Percentiles rank a stretch among this genome's conserved stretches.
Conservation (phyloP, 371 early-diverging fungal species). For the Lichtheimia corymbifera region DNA sequence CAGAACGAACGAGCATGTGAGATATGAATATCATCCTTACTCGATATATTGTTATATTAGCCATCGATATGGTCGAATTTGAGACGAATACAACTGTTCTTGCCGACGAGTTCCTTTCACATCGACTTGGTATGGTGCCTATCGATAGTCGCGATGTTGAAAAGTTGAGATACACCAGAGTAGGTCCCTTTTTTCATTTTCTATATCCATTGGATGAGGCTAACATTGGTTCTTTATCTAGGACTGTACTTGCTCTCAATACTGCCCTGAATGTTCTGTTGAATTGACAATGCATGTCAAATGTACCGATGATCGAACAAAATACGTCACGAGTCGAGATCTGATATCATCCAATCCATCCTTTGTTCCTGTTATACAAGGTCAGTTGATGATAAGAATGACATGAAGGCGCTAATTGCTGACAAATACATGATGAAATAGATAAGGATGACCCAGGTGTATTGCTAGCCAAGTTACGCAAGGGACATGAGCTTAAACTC, state of each 20-base stretch:
- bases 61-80: slow-evolving; percentile 98
- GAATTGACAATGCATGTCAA: slow-evolving; percentile 84
- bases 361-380: slow-evolving; percentile 77
- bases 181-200: slow-evolving; percentile 24
- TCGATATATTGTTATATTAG: slow-evolving; percentile 36
- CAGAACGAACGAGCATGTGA: neutral
- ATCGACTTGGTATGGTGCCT: slow-evolving; percentile 98
- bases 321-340: slow-evolving; percentile 83
- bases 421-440: neutral
- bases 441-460: slow-evolving; percentile 78
- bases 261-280: slow-evolving; percentile 92
- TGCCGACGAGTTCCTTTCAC: slow-evolving; percentile 98
- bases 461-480: slow-evolving; percentile 88
- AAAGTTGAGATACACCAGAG: slow-evolving; percentile 82
- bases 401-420: neutral
- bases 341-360: slow-evolving; percentile 77
- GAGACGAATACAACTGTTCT: slow-evolving; percentile 95
- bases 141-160: slow-evolving; percentile 79
- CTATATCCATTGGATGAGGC: neutral
- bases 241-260: slow-evolving; percentile 91
- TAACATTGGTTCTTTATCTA: slow-evolving; percentile 13
- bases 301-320: slow-evolving; percentile 76
- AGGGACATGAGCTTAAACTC: slow-evolving; percentile 90
- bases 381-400: slow-evolving; percentile 24
- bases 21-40: too few species aligned